Evolutionary conservation across 805 yeast species (phyloP).

Genomic region (Suhomyces canberraensis): DNA sequence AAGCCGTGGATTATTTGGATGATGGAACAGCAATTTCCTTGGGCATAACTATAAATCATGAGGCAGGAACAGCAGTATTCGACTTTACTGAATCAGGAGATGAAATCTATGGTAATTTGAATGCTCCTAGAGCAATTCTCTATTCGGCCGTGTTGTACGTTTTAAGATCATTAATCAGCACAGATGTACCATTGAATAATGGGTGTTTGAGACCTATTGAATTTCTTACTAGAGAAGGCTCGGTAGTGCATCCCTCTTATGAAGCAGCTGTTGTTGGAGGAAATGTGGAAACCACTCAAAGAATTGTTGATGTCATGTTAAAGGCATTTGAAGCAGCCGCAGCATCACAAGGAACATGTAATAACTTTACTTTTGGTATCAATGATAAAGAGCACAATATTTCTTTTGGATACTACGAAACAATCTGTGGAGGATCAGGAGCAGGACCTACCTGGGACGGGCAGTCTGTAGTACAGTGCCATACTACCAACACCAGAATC

Average conservation of each 20-base stretch:
- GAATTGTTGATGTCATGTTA: slow-evolving; percentile 85
- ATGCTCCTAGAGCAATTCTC: slow-evolving; percentile 90
- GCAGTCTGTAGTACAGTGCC: slow-evolving; percentile 85
- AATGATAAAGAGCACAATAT: slow-evolving; percentile 53
- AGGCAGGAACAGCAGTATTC: slow-evolving; percentile 61
- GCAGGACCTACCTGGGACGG: slow-evolving; percentile 89
- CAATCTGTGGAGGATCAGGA: slow-evolving; percentile 95
- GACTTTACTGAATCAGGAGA: slow-evolving; percentile 85
- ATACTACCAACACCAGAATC: slow-evolving; percentile 90
- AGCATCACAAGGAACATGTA: slow-evolving; percentile 94
- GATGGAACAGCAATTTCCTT: slow-evolving; percentile 73
- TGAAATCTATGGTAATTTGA: slow-evolving; percentile 85
- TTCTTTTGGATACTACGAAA: slow-evolving; percentile 89
- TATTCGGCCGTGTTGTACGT: slow-evolving; percentile 87
- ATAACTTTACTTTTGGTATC: slow-evolving; percentile 88
- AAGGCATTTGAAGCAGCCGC: slow-evolving; percentile 88
- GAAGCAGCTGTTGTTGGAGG: slow-evolving; percentile 92
- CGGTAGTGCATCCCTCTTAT: slow-evolving; percentile 63
- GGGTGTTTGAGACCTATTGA: slow-evolving; percentile 84
- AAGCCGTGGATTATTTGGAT: slow-evolving; percentile 68
- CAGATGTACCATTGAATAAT: slow-evolving; percentile 88
- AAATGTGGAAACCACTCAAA: slow-evolving; percentile 90
- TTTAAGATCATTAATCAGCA: slow-evolving; percentile 77
- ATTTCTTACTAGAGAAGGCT: slow-evolving; percentile 42
- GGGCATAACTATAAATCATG: slow-evolving; percentile 44